These are phyloP conservation scores for Lasiosphaeris hirsuta DNA, from an alignment of 495 filamentous ascomycete genomes.

Conservation along the genomic window DNA sequence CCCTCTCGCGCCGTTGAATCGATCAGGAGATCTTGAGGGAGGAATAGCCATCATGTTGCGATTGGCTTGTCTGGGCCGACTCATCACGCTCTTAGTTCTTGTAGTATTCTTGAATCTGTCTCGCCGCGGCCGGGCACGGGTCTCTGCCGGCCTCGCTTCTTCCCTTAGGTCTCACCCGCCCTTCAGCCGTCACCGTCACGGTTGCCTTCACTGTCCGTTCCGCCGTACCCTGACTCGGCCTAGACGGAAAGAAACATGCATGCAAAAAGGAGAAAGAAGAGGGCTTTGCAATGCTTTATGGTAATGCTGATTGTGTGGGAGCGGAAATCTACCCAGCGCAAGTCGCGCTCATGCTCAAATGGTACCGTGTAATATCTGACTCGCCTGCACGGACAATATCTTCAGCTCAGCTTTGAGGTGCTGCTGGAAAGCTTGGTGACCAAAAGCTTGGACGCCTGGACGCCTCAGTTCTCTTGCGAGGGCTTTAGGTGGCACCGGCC, in stretches of 20 bases:
- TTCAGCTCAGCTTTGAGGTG: conserved; percentile 5
- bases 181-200: too few species aligned
- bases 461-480: neutral
- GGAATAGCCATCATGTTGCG: too few species aligned
- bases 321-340: too few species aligned
- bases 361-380: conserved; percentile 1
- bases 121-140: neutral
- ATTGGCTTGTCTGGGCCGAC: neutral
- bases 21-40: neutral
- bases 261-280: too few species aligned
- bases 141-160: neutral
- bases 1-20: conserved; percentile 1
- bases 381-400: conserved; percentile 8
- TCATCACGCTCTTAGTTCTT: neutral
- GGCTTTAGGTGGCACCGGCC: conserved; percentile 7
- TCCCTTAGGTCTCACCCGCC: neutral
- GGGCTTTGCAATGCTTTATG: too few species aligned
- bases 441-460: neutral
- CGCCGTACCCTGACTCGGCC: too few species aligned
- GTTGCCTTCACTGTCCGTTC: too few species aligned
- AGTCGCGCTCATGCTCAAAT: neutral
- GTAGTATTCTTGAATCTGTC: neutral
- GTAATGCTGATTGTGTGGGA: too few species aligned
- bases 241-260: too few species aligned
- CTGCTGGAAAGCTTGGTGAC: neutral